phyloP scores from a whole-genome alignment of 352 stramenopile species.

The Pythium brachiatum region DNA sequence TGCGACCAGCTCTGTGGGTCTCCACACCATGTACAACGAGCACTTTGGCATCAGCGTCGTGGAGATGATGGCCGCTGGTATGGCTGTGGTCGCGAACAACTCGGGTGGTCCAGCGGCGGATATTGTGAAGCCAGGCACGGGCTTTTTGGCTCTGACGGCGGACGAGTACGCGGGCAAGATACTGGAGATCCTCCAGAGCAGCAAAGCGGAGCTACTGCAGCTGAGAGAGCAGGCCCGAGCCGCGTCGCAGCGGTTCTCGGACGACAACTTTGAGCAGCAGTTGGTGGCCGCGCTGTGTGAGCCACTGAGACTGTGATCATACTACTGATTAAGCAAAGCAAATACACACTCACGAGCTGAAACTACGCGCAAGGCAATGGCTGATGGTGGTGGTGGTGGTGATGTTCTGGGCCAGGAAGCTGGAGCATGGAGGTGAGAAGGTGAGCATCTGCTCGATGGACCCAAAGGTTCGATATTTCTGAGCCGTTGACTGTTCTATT shows the following conservation, averaged over 20 bases:
- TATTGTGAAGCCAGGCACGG: slow-evolving; percentile 85
- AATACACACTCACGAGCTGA: too few species aligned
- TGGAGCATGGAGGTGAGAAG: too few species aligned
- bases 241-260: slow-evolving; percentile 65
- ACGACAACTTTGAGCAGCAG: slow-evolving; percentile 62
- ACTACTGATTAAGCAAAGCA: not conserved
- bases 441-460: too few species aligned
- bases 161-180: slow-evolving; percentile 90
- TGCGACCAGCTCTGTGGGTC: slow-evolving; percentile 82
- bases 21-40: slow-evolving; percentile 99
- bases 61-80: slow-evolving; percentile 98
- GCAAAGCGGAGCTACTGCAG: slow-evolving; percentile 27
- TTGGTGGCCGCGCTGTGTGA: slow-evolving; percentile 43
- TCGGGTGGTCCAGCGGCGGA: slow-evolving; percentile 95
- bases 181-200: slow-evolving; percentile 46
- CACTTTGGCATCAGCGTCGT: slow-evolving; percentile 99
- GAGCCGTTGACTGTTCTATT: too few species aligned
- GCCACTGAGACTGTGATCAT: not conserved
- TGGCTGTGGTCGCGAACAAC: slow-evolving; percentile 97
- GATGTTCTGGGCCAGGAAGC: too few species aligned
- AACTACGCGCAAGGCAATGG: too few species aligned
- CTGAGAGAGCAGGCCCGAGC: slow-evolving; percentile 46
- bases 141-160: slow-evolving; percentile 81
- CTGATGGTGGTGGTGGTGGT: too few species aligned
- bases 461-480: too few species aligned